Evolutionary conservation across 129 eudicot species (phyloP), one percentile per base, ranked within the genome.

Genomic region (Escallonia herrerae): DNA sequence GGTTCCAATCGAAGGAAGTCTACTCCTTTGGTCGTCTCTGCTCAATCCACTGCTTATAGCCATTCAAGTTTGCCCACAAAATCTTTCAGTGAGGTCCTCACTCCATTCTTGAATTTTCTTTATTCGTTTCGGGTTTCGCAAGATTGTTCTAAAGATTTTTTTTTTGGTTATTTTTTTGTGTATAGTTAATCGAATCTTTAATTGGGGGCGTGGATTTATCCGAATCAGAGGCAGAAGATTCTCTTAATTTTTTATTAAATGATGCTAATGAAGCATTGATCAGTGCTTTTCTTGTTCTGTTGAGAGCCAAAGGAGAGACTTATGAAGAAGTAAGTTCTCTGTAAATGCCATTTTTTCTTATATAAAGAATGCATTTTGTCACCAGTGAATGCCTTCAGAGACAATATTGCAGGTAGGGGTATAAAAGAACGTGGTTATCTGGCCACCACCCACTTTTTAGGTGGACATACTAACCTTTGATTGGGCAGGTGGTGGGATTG

Each of bases 51-150:
- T 59, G 70, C 45, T 38, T 12, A 4, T 50, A 6, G 14, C n/a
- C 13, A 48, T 47, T 66, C 89, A 2, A 63, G 39, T 49, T 66
- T 83, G 37, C 66, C 75, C 37, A 5, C 60, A 5, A 5, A 63
- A 43, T 76, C 85, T n/a, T 83, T 80, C 60, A 22, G 77, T 39
- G 76, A 80, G 89, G 89, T 83, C 14, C 37, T 67, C 2, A 2
- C 40, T 48, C 13, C 48, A 7, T 15, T 60, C 50, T 33, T 43
- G 22, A 9, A 8, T 2, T 58, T 43, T 4, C 40, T 59, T 40
- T 56, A 39, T 60, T 67, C 5, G 14, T 38, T 37, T 65, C 12
- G 52, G 49, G 62, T 56, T 7, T 46, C 61, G 52, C 43, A 15
- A 6, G 14, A 42, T 14, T 65, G 4, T 22, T 4, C 9, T 2